Percentiles rank a stretch among this genome's conserved stretches.
phyloP scores from a whole-genome alignment of 2,329 filamentous ascomycete species.

The Venturiaceae sp. region DNA sequence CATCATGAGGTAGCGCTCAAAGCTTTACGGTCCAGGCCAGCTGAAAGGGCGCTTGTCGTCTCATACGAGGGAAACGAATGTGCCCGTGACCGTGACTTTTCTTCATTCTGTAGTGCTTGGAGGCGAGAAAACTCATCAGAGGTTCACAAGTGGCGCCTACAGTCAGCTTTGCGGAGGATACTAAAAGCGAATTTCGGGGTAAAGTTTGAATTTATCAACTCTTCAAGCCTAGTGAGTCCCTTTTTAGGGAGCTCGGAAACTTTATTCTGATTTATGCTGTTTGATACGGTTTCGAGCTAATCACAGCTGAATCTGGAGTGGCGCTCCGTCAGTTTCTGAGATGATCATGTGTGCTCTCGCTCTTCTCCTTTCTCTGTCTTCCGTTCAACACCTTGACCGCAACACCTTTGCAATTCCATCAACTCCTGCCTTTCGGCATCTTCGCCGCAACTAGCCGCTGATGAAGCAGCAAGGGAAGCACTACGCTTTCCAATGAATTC shows the following conservation, averaged over 20 bases:
- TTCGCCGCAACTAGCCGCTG: background rate
- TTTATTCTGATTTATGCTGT: background rate
- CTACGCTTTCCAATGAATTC: background rate
- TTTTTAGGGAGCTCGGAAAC: no score
- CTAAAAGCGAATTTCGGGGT: no score
- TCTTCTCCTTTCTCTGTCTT: background rate
- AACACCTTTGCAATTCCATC: background rate
- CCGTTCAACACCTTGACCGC: background rate
- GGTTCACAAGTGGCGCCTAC: background rate
- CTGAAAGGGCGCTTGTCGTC: background rate
- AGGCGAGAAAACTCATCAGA: background rate
- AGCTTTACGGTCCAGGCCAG: background rate
- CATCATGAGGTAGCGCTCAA: background rate
- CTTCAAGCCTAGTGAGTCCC: background rate
- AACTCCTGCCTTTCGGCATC: background rate
- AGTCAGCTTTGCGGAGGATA: no score
- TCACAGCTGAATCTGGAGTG: background rate
- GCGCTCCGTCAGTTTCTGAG: background rate
- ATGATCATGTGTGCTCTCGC: background rate
- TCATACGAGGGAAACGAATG: background rate
- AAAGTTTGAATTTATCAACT: background rate
- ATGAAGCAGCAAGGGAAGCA: background rate
- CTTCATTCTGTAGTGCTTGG: background rate
- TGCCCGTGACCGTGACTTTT: background rate
- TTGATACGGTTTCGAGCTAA: background rate